A percentile compares a stretch with the other conserved stretches of the same genome.
Evolutionary conservation across 2,329 filamentous ascomycete genomes (phyloP).

Genomic region (Neospermospora avenae): DNA sequence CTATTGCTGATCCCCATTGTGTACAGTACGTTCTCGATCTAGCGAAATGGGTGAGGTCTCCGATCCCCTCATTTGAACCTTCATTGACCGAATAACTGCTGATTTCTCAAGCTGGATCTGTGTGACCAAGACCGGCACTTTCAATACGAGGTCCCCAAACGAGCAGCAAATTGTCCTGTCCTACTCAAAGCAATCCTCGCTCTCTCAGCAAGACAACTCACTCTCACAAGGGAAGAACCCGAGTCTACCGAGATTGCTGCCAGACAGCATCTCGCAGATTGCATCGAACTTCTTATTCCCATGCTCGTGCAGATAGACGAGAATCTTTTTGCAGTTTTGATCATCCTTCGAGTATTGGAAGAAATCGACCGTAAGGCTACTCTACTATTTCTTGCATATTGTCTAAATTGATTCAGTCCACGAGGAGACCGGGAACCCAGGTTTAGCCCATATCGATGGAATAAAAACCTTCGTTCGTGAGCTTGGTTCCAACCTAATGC

Average conservation of each 20-base stretch:
- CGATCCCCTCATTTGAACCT: neutral
- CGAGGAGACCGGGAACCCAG: slow-evolving; percentile 17
- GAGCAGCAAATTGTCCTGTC: slow-evolving; percentile 48
- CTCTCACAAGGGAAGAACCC: slow-evolving; percentile 38
- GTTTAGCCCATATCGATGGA: slow-evolving; percentile 25
- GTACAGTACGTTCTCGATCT: slow-evolving; percentile 28
- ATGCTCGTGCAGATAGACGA: slow-evolving; percentile 47
- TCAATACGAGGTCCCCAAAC: slow-evolving; percentile 49
- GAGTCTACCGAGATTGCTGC: slow-evolving; percentile 48
- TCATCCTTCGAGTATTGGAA: slow-evolving; percentile 55
- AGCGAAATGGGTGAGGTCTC: slow-evolving; percentile 24
- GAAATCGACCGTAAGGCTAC: slow-evolving; percentile 41
- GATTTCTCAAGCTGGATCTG: slow-evolving; percentile 20
- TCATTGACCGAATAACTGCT: neutral
- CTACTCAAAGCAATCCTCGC: slow-evolving; percentile 57
- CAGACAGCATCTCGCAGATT: slow-evolving; percentile 52
- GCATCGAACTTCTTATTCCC: slow-evolving; percentile 48
- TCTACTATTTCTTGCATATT: neutral
- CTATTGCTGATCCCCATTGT: too few relatives aligned
- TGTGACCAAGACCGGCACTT: slow-evolving; percentile 43
- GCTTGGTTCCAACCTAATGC: slow-evolving; percentile 30
- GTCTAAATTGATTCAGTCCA: slow-evolving; percentile 7
- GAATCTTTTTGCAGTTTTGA: slow-evolving; percentile 51
- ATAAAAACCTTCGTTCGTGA: slow-evolving; percentile 37
- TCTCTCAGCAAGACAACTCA: slow-evolving; percentile 52